Conservation (phyloP, 352 stramenopile species). For the Phytophthora foliorum region DNA sequence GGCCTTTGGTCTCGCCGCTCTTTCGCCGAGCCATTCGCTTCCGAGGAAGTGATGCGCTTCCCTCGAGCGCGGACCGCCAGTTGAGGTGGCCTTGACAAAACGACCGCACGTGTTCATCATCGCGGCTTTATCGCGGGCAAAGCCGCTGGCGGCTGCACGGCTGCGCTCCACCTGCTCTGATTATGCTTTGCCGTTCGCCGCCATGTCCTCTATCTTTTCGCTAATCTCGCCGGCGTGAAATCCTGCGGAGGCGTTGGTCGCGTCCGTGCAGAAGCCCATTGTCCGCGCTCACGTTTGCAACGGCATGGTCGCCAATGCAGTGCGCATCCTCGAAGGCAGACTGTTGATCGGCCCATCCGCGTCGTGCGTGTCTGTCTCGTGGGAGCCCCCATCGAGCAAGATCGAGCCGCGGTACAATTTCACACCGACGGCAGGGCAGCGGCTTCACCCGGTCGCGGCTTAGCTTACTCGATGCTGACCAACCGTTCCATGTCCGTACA, state of each 20-base stretch:
- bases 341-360: not conserved
- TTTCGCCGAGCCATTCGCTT: conserved; percentile 19
- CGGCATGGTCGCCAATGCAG: no score
- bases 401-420: conserved; percentile 27
- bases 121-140: conserved; percentile 22
- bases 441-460: no score
- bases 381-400: conserved; percentile 10
- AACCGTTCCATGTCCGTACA: not conserved
- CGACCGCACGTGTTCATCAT: conserved; percentile 26
- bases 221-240: conserved; percentile 23
- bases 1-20: not conserved
- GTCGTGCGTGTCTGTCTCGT: conserved; percentile 22
- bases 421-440: not conserved
- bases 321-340: no score
- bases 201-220: conserved; percentile 24
- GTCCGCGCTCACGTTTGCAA: not conserved
- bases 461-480: conserved; percentile 2
- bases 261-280: not conserved
- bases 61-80: conserved; percentile 12
- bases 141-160: conserved; percentile 9
- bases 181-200: conserved; percentile 26
- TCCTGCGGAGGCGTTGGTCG: conserved; percentile 18
- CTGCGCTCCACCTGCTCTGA: conserved; percentile 14
- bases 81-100: conserved; percentile 7
- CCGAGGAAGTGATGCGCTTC: conserved; percentile 24